These are phyloP conservation scores for Acer yangbiense DNA, from an alignment of 345 rosid species.

Conservation along the genomic window DNA sequence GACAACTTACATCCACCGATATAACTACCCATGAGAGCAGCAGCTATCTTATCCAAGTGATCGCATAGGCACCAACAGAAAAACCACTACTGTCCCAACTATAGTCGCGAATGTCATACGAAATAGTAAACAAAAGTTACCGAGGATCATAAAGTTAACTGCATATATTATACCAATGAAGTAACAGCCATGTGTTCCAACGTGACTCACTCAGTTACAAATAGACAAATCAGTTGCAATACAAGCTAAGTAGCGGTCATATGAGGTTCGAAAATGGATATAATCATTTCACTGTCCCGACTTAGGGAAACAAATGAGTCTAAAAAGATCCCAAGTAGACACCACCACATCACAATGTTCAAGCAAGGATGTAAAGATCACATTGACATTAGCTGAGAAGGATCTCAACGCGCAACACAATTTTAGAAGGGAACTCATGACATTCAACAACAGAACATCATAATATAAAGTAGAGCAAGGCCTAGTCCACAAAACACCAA, in stretches of 20 bases:
- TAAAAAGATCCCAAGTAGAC: not conserved
- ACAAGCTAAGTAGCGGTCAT: not conserved
- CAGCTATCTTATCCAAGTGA: slow-evolving; percentile 88
- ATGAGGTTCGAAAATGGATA: not conserved
- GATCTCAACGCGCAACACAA: not conserved
- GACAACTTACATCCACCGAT: slow-evolving; percentile 73
- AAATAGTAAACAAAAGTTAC: slow-evolving; percentile 11
- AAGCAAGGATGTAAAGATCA: not conserved
- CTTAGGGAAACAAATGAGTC: not conserved
- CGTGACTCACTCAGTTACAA: not conserved
- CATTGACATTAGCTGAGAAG: not conserved
- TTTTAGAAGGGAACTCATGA: not conserved
- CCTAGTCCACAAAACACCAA: not conserved
- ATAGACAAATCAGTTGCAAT: not conserved
- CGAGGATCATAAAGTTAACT: not conserved
- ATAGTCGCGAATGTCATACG: slow-evolving; percentile 63
- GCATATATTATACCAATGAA: not conserved
- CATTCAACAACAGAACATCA: not conserved
- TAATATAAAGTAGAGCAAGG: not conserved
- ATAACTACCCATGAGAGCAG: slow-evolving; percentile 91
- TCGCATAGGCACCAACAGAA: slow-evolving; percentile 75
- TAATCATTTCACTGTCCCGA: not conserved
- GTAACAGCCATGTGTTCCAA: not conserved
- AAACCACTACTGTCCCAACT: slow-evolving; percentile 74
- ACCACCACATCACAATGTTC: not conserved